Evolutionary conservation across 1,139 yeast genomes (phyloP).

Genomic region (Yamadazyma siamensis): DNA sequence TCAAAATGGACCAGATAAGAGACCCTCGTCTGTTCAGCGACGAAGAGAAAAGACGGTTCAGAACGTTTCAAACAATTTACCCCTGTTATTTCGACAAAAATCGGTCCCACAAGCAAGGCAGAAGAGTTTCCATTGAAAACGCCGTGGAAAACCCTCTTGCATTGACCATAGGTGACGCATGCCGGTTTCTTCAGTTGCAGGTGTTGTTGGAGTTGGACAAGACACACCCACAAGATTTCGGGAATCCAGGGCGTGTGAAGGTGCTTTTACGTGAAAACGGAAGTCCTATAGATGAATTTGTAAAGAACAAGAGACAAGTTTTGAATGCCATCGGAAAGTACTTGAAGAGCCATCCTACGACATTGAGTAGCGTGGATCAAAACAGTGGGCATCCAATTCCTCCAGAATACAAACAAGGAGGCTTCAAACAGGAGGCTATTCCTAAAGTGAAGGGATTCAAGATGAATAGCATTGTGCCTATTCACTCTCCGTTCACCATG

Average conservation of each 20-base stretch:
- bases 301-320: constrained; percentile 64
- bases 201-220: constrained; percentile 72
- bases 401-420: constrained; percentile 48
- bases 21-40: constrained; percentile 39
- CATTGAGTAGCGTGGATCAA: constrained; percentile 55
- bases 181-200: constrained; percentile 47
- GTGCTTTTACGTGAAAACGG: constrained; percentile 58
- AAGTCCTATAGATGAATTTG: constrained; percentile 32
- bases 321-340: constrained; percentile 60
- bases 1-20: constrained; percentile 23
- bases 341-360: constrained; percentile 67
- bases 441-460: constrained; percentile 81
- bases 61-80: constrained; percentile 68
- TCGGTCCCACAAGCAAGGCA: constrained; percentile 76
- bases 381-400: constrained; percentile 56
- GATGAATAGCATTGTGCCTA: constrained; percentile 83
- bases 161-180: constrained; percentile 70
- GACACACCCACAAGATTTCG: constrained; percentile 94
- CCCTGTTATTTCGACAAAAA: constrained; percentile 89
- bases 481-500: constrained; percentile 73
- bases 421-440: constrained; percentile 55
- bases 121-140: constrained; percentile 62
- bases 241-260: constrained; percentile 93
- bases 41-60: constrained; percentile 59
- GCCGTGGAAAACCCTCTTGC: constrained; percentile 91